Evolutionary conservation across 352 stramenopile species (phyloP), one percentile per base, ranked within the genome.

Genomic region (Phytopythium vexans): DNA sequence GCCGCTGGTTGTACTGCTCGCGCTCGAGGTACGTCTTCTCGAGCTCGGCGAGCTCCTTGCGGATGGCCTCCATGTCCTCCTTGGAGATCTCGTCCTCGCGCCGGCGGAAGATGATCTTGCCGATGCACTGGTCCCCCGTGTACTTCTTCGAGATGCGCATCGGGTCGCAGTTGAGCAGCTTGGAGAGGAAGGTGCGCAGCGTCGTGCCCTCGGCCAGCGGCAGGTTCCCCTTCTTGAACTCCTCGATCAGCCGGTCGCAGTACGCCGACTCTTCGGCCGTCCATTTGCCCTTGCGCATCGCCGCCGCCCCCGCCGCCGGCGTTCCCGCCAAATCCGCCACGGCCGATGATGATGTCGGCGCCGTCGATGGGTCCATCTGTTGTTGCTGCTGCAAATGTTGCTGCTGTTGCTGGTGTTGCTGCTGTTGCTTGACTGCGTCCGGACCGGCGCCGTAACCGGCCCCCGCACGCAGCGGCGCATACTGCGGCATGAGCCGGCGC

Each of bases 131-230:
- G 54, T 92, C 87, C 11, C 97, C 96, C 46, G 98, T 98, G 63
- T 99, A 99, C 73, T 99, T 99, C 66, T 99, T 99, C 0, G 93
- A 98, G 53, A 99, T 99, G 11, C 97, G 78, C 96, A 99, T 99
- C 7, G 97, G 96, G 73, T 99, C 96, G 67, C 97, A 99, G 64
- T 99, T 98, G 5, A 99, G 72, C 11, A 98, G 58, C 66, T 98
- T 99, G 51, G 88, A 97, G 36, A 99, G 69, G 67, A 99, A 99
- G 32, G 95, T 98, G 27, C 97, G 84, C 34, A 99, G 70, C 14
- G 96, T 99, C 9, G 96, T 99, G 47, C 96, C 96, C 66, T 99
- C 95, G 0, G 95, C 96, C 4, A 99, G 68, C n/a, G 96, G 96
- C 40, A 99, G 64, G 39, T 98, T 85, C 32, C 97, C 97, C 38